Evolutionary conservation across 2,329 filamentous ascomycete genomes (phyloP), one percentile per base, ranked within the genome.

Genomic region (Ophiostoma novo-ulmi): DNA sequence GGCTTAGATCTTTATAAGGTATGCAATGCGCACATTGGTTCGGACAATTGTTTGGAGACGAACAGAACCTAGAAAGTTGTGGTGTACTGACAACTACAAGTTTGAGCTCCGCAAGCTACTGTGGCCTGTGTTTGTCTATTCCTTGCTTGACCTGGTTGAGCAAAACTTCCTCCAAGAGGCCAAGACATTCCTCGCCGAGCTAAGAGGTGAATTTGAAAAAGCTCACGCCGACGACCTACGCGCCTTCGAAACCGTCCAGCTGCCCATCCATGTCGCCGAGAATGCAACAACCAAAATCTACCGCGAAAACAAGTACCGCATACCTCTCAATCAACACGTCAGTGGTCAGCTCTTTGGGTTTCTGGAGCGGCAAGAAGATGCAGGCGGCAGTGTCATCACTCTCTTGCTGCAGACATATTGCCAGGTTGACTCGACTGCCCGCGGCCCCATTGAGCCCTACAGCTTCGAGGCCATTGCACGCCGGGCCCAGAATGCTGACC

Each of bases 61-160:
- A 31, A 5, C 26, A 63, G 5, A 31, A 4, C 5, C 4, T 13
- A 35, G 17, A 31, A 63, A 1, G 11, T 8, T 1, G 8, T 5
- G 11, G 31, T 14, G 26, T 61, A 41, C 35, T 41, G 20, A 66
- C 26, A 71, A 69, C 2, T 38, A 79, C 48, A 73, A 94, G 88
- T 93, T 94, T 64, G 95, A 99, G 81, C 84, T 99, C 3, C 86
- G 88, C 71, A 93, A 96, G 75, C 83, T 98, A 4, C 82, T 97
- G 20, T 99, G 95, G 93, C 95, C 95, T 0, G 82, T 96, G 0
- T 98, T 97, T 77, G 91, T 98, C 68, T 97, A 99, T 80, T 95
- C 92, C 0, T 97, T 91, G 77, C 83, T 99, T 36, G 89, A 92
- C 71, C 86, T 98, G 70, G 86, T 96, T 38, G 84, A 84, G 44